These are phyloP conservation scores for Skeletonema tropicum DNA, from an alignment of 108 stramenopile genomes.

Conservation along the genomic window DNA sequence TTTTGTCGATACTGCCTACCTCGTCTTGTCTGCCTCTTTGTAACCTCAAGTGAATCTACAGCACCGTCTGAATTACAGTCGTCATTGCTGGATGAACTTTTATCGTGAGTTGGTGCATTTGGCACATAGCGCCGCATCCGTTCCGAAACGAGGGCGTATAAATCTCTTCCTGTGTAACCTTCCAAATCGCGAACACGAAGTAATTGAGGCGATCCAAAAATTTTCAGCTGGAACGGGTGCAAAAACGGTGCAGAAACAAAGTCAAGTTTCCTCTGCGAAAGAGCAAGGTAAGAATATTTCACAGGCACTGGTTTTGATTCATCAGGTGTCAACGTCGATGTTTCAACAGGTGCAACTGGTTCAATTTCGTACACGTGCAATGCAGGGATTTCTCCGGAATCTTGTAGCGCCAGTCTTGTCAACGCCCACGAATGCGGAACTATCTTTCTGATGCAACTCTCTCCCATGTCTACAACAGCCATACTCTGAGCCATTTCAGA, in stretches of 20 bases:
- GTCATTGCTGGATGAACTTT: conserved; percentile 14
- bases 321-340: neutral
- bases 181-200: conserved; percentile 74
- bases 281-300: conserved; percentile 72
- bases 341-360: conserved; percentile 26
- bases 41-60: conserved; percentile 3
- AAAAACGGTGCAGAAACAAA: conserved; percentile 62
- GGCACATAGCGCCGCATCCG: conserved; percentile 71
- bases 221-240: conserved; percentile 72
- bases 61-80: conserved; percentile 1
- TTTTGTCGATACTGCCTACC: conserved; percentile 55
- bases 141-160: conserved; percentile 78
- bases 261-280: conserved; percentile 79
- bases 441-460: conserved; percentile 82
- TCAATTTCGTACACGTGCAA: conserved; percentile 84
- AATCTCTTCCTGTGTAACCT: conserved; percentile 68
- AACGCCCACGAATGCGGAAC: conserved; percentile 86
- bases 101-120: conserved; percentile 40
- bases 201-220: conserved; percentile 86
- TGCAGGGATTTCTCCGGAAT: conserved; percentile 78
- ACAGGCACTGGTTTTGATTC: conserved; percentile 36
- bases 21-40: conserved; percentile 33
- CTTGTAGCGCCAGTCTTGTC: conserved; percentile 71
- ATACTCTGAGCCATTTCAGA: conserved; percentile 67
- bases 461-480: conserved; percentile 85